Conservation (phyloP, 306 rosid species). For the Malus fusca region DNA sequence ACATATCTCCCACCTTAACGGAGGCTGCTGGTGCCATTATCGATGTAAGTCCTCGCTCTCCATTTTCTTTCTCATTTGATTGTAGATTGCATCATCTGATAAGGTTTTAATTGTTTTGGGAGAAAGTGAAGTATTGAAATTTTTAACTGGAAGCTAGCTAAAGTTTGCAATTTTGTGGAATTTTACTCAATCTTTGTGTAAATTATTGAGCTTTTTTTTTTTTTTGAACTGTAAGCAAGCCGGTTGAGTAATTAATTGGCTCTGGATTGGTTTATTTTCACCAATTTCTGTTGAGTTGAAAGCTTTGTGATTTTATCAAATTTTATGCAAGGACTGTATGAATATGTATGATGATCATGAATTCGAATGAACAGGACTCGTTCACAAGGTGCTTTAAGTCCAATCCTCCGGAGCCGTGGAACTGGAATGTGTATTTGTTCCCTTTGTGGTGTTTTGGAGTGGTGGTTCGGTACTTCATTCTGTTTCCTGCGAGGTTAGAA, state of each 20-base stretch:
- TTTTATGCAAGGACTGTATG: background rate
- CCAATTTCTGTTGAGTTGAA: background rate
- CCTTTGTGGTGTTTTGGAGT: slow-evolving; percentile 98
- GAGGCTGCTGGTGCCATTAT: slow-evolving; percentile 98
- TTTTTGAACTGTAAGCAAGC: background rate
- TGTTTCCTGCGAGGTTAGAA: slow-evolving; percentile 77
- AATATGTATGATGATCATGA: background rate
- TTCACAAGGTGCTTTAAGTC: slow-evolving; percentile 97
- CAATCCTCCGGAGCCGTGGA: slow-evolving; percentile 93
- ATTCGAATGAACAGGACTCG: slow-evolving; percentile 52
- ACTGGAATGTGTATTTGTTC: slow-evolving; percentile 91
- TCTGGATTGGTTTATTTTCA: background rate
- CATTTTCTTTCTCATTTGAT: background rate
- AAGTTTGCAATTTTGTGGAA: background rate
- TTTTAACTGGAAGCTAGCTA: background rate
- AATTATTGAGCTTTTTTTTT: background rate
- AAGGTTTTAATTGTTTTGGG: background rate
- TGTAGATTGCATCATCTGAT: background rate
- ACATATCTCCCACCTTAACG: slow-evolving; percentile 78
- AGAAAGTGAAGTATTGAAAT: background rate
- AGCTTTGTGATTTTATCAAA: background rate
- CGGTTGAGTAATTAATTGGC: background rate
- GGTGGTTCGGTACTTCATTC: slow-evolving; percentile 65
- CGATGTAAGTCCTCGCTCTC: slow-evolving; percentile 44
- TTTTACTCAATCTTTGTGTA: background rate